These are phyloP conservation scores for Exophiala spinifera DNA, from an alignment of 2,329 filamentous ascomycete genomes.

Conservation along the genomic window DNA sequence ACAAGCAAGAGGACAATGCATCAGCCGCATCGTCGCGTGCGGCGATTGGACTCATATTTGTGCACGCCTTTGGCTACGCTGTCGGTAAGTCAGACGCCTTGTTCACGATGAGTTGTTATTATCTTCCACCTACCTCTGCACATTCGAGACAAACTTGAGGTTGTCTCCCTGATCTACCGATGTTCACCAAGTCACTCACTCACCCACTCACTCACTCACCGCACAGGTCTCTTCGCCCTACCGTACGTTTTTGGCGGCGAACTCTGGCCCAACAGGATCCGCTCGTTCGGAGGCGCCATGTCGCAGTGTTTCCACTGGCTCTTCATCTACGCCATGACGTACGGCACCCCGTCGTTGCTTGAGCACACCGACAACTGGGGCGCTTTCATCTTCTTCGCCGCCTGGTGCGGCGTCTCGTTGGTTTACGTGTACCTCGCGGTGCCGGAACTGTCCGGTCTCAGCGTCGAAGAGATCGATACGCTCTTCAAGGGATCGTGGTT, in stretches of 20 bases:
- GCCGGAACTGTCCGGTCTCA: slow-evolving; percentile 40
- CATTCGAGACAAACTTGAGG: too few relatives aligned
- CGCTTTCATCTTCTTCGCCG: slow-evolving; percentile 44
- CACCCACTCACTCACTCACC: too few relatives aligned
- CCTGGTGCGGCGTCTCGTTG: slow-evolving; percentile 39
- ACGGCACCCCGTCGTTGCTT: slow-evolving; percentile 37
- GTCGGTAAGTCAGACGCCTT: slow-evolving; percentile 33
- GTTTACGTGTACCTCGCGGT: slow-evolving; percentile 42
- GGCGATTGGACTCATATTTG: slow-evolving; percentile 45
- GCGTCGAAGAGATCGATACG: slow-evolving; percentile 40
- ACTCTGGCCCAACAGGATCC: slow-evolving; percentile 47
- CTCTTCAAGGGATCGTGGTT: slow-evolving; percentile 35
- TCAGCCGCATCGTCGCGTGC: slow-evolving; percentile 35
- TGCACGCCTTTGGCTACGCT: slow-evolving; percentile 47
- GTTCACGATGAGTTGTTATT: background rate
- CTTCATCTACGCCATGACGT: slow-evolving; percentile 42
- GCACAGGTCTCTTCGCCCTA: slow-evolving; percentile 38
- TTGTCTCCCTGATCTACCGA: too few relatives aligned
- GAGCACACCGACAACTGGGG: slow-evolving; percentile 40
- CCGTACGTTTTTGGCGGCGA: slow-evolving; percentile 48
- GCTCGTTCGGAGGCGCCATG: slow-evolving; percentile 44
- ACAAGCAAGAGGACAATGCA: slow-evolving; percentile 30
- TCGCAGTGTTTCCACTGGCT: slow-evolving; percentile 44
- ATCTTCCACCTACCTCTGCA: background rate
- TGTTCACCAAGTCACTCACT: too few relatives aligned